These are phyloP conservation scores for Hypoxylon subgilvum DNA, from an alignment of 495 filamentous ascomycete species.

Conservation along the genomic window DNA sequence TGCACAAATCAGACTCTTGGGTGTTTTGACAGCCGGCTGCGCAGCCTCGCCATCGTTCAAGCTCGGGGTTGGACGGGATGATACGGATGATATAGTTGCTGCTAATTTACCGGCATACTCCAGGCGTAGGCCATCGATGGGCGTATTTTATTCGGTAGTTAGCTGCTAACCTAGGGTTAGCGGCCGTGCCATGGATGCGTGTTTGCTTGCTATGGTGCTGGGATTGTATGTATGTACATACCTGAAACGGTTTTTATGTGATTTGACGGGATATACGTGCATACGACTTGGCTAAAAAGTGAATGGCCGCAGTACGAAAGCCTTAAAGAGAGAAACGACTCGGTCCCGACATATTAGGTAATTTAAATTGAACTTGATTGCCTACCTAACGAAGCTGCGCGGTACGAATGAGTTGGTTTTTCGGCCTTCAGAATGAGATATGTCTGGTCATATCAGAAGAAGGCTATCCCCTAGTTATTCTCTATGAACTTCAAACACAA, in stretches of 20 bases:
- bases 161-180: not conserved
- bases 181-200: constrained; percentile 1
- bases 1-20: not conserved
- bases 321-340: constrained; percentile 5
- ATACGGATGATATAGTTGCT: not conserved
- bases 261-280: not conserved
- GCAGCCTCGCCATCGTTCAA: not conserved
- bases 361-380: constrained; percentile 3
- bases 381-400: constrained; percentile 3
- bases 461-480: not conserved
- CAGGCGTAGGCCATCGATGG: not conserved
- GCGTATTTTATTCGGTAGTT: not conserved
- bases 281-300: not conserved
- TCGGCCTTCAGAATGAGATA: constrained; percentile 3
- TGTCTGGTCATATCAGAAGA: not conserved
- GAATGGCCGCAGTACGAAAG: not conserved
- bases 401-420: constrained; percentile 1
- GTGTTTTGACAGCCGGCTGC: not conserved
- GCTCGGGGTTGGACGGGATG: not conserved
- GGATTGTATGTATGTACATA: constrained; percentile 10
- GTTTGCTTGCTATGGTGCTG: constrained; percentile 18
- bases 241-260: not conserved
- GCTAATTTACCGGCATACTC: not conserved
- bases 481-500: not conserved
- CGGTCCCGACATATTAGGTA: constrained; percentile 20